These are phyloP conservation scores for Psilocybe subaeruginosa DNA, from an alignment of 768 basidiomycete genomes.

Conservation along the genomic window DNA sequence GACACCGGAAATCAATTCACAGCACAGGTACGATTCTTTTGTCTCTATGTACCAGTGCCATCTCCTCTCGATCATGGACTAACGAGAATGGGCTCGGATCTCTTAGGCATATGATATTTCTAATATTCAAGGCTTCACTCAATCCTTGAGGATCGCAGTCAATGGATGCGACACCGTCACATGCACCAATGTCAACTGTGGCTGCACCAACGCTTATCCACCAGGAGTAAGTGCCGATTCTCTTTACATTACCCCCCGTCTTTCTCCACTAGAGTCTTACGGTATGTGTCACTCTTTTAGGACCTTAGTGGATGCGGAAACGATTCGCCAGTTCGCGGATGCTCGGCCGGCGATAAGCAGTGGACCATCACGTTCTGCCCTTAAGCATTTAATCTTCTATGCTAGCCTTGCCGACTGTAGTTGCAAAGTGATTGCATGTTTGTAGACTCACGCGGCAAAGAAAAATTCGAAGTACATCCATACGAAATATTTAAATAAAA, in stretches of 20 bases:
- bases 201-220: conserved; percentile 34
- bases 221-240: conserved; percentile 29
- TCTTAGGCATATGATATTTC: conserved; percentile 44
- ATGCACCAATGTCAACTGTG: conserved; percentile 40
- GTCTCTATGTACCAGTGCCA: background rate
- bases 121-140: conserved; percentile 42
- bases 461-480: too few species aligned
- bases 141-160: conserved; percentile 23
- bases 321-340: conserved; percentile 39
- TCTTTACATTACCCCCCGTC: background rate
- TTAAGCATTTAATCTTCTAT: background rate
- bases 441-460: too few species aligned
- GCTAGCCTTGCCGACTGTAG: too few species aligned
- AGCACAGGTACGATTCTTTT: conserved; percentile 22
- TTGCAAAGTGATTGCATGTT: too few species aligned
- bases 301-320: conserved; percentile 41
- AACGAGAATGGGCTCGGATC: too few species aligned
- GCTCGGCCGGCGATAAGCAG: conserved; percentile 34
- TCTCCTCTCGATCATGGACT: too few species aligned
- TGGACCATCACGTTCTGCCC: conserved; percentile 30
- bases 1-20: conserved; percentile 33
- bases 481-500: too few species aligned
- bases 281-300: conserved; percentile 14
- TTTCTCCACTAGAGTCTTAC: too few species aligned
- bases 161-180: conserved; percentile 41